Evolutionary conservation across 192 early-diverging fungal genomes (phyloP).

Genomic region (Backusella australiensis): DNA sequence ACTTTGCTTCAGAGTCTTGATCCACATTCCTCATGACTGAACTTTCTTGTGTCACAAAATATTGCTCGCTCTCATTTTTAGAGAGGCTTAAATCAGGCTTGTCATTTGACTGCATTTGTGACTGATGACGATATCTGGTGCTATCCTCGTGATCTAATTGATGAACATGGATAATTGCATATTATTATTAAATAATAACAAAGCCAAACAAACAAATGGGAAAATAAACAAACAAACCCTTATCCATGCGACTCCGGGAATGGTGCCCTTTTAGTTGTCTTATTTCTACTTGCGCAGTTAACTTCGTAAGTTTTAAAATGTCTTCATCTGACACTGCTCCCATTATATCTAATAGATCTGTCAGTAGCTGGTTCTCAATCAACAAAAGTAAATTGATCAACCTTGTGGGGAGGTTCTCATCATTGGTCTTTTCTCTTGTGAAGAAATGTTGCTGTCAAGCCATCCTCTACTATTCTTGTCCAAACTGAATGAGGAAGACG

Average conservation of each 20-base stretch:
- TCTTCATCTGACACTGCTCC: slow-evolving; percentile 27
- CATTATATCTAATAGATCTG: slow-evolving; percentile 12
- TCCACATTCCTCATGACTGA: background rate
- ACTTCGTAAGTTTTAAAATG: slow-evolving; percentile 17
- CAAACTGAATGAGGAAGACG: background rate
- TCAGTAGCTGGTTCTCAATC: background rate
- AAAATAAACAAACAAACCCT: background rate
- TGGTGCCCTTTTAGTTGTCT: background rate
- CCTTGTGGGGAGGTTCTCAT: background rate
- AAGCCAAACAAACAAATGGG: background rate
- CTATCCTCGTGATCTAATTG: slow-evolving; percentile 4
- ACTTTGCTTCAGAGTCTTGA: background rate
- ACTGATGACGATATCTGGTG: slow-evolving; percentile 4
- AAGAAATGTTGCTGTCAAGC: background rate
- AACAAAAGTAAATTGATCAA: background rate
- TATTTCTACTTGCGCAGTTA: background rate
- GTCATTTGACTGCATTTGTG: slow-evolving; percentile 6
- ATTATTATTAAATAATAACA: background rate
- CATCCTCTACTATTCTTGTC: background rate
- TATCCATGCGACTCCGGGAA: background rate
- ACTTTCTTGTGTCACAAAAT: background rate
- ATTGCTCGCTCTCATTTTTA: background rate
- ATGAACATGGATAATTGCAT: background rate
- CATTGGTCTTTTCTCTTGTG: background rate
- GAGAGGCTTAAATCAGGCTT: background rate